These are phyloP conservation scores for Cyberlindnera sargentensis DNA, from an alignment of 805 yeast species.

Conservation along the genomic window DNA sequence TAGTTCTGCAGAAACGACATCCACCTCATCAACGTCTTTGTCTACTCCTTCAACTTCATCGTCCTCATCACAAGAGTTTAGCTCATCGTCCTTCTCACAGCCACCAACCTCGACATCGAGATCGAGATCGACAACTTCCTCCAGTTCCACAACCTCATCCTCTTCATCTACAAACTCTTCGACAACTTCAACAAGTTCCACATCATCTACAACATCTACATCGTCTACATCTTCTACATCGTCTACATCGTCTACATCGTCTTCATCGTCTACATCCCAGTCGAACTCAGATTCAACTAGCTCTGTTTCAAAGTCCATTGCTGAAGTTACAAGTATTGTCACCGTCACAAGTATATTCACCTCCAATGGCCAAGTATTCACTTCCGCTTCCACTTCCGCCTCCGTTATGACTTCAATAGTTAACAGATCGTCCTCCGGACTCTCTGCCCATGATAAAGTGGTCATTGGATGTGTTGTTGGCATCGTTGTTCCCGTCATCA, in stretches of 20 bases:
- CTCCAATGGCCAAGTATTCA: slow-evolving; percentile 10
- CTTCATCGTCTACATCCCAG: slow-evolving; percentile 9
- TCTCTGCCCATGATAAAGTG: slow-evolving; percentile 43
- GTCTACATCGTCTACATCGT: slow-evolving; percentile 9
- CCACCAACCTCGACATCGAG: not conserved
- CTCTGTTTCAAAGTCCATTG: slow-evolving; percentile 2
- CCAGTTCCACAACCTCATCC: slow-evolving; percentile 1
- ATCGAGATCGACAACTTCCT: not conserved
- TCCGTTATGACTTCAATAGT: slow-evolving; percentile 12
- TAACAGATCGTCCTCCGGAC: slow-evolving; percentile 29
- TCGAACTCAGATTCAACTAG: slow-evolving; percentile 3
- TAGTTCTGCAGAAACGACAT: no score
- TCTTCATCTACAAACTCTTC: slow-evolving; percentile 4
- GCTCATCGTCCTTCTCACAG: not conserved
- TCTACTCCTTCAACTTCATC: not conserved
- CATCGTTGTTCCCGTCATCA: slow-evolving; percentile 54
- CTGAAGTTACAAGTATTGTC: slow-evolving; percentile 12
- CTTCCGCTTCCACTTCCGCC: slow-evolving; percentile 14
- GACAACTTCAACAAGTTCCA: slow-evolving; percentile 2
- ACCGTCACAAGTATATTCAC: slow-evolving; percentile 12
- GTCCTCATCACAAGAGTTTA: not conserved
- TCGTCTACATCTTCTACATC: slow-evolving; percentile 4
- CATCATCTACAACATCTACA: slow-evolving; percentile 4
- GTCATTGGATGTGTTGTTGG: slow-evolving; percentile 69
- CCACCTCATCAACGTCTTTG: no score